These are phyloP conservation scores for Spiraea crenata DNA, from an alignment of 331 rosid species.

Conservation along the genomic window DNA sequence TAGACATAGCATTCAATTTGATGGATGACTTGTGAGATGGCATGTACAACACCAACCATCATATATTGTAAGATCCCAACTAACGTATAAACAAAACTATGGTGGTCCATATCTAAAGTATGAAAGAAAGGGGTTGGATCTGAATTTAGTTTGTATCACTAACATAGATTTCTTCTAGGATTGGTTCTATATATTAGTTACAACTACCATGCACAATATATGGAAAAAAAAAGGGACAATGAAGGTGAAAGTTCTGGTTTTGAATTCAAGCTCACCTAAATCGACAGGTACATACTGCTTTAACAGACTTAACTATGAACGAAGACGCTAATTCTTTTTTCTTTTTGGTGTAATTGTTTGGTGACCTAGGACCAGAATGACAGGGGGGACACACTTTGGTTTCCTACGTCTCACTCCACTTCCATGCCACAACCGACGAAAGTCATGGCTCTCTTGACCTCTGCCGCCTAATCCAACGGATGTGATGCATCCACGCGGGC, in stretches of 20 bases:
- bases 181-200: background rate
- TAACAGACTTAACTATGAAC: too few relatives aligned
- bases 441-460: background rate
- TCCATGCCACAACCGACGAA: background rate
- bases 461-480: slow-evolving; percentile 1
- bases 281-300: too few relatives aligned
- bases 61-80: too few relatives aligned
- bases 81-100: too few relatives aligned
- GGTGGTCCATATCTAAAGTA: too few relatives aligned
- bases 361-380: background rate
- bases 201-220: background rate
- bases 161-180: background rate
- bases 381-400: background rate
- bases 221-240: background rate
- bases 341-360: background rate
- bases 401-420: too few relatives aligned
- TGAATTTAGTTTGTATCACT: background rate
- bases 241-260: background rate
- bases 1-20: too few relatives aligned
- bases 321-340: background rate
- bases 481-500: background rate
- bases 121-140: too few relatives aligned
- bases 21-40: background rate
- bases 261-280: too few relatives aligned
- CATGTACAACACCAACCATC: background rate